A percentile compares a stretch with the other conserved stretches of the same genome.
Conservation (phyloP, 306 rosid species). For the Fragaria ananassa region DNA sequence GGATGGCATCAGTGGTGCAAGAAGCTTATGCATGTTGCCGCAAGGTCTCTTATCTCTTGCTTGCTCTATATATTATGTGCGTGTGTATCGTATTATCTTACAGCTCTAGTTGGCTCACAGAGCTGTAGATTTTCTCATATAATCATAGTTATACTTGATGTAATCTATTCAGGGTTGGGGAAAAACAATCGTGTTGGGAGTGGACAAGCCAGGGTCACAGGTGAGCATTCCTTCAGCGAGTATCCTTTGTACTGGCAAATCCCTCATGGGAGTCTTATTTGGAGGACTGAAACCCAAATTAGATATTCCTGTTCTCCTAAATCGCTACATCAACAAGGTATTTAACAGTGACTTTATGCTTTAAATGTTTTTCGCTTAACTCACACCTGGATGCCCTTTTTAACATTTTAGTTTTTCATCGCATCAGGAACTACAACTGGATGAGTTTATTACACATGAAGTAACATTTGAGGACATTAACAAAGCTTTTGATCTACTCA, state of each 20-base stretch:
- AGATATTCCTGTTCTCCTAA: constrained; percentile 60
- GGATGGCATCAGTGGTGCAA: constrained; percentile 60
- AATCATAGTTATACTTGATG: too few species aligned
- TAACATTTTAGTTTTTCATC: not conserved
- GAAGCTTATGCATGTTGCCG: constrained; percentile 80
- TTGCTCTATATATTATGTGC: too few species aligned
- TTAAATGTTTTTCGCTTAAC: not conserved
- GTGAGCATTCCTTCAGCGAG: constrained; percentile 39
- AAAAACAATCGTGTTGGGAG: constrained; percentile 70
- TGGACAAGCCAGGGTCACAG: constrained; percentile 55
- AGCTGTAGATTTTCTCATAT: not conserved
- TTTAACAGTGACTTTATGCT: not conserved
- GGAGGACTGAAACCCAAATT: constrained; percentile 84
- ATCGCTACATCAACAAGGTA: constrained; percentile 81
- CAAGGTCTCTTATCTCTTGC: constrained; percentile 43
- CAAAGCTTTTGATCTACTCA: constrained; percentile 65
- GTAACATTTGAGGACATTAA: constrained; percentile 65
- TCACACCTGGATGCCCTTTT: not conserved
- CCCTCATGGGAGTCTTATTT: constrained; percentile 57
- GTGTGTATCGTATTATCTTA: too few species aligned
- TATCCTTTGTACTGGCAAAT: constrained; percentile 52
- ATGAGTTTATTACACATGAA: constrained; percentile 78
- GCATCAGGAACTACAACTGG: constrained; percentile 68
- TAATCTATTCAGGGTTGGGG: constrained; percentile 76
- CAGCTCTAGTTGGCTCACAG: too few species aligned